These are phyloP conservation scores for Castanea crenata DNA, from an alignment of 306 rosid genomes.

Conservation along the genomic window DNA sequence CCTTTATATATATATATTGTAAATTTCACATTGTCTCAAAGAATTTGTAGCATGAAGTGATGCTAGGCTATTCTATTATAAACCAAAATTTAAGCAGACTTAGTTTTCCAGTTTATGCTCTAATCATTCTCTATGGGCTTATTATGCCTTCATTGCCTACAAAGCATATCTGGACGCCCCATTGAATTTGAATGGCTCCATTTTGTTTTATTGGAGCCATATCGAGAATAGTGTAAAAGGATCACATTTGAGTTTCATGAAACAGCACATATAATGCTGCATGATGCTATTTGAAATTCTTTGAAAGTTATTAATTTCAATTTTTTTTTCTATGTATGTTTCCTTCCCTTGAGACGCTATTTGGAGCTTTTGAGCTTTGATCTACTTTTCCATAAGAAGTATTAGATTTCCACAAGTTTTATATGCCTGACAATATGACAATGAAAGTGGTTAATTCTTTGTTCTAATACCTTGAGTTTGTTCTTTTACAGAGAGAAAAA, in stretches of 20 bases:
- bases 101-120: background rate
- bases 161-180: background rate
- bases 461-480: background rate
- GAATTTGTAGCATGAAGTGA: background rate
- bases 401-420: background rate
- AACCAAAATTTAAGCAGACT: background rate
- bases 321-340: background rate
- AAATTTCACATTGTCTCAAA: background rate
- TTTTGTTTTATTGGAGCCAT: background rate
- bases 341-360: background rate
- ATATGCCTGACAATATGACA: background rate
- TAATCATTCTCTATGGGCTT: background rate
- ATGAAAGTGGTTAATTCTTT: background rate
- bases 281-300: background rate
- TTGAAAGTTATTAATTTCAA: background rate
- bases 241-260: background rate
- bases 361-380: background rate
- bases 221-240: background rate
- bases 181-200: background rate
- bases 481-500: slow-evolving; percentile 54
- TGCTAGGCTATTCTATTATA: background rate
- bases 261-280: background rate
- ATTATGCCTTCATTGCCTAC: background rate
- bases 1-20: background rate
- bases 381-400: background rate